Conservation (phyloP, 2,329 filamentous ascomycete species). For the Aspergillus sclerotialis region DNA sequence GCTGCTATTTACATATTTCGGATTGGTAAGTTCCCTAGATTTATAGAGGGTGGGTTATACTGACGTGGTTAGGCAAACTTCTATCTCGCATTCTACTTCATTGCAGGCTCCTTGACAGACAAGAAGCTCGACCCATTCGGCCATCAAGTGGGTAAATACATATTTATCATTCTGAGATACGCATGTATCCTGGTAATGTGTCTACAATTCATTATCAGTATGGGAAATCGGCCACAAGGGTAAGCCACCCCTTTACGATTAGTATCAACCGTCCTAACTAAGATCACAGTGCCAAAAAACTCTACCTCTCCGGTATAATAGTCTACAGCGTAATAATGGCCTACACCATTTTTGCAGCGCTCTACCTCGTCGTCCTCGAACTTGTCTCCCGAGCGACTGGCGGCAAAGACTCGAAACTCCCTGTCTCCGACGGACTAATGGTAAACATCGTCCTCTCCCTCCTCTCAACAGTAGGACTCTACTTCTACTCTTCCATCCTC, state of each 20-base stretch:
- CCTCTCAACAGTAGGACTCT: conserved; percentile 83
- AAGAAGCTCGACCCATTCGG: conserved; percentile 80
- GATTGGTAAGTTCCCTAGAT: conserved; percentile 47
- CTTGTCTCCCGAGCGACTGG: conserved; percentile 47
- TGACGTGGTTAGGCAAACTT: conserved; percentile 65
- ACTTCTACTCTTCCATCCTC: conserved; percentile 92
- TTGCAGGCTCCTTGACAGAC: conserved; percentile 83
- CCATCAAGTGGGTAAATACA: conserved; percentile 71
- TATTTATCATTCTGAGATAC: conserved; percentile 84
- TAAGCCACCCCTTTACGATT: conserved; percentile 20
- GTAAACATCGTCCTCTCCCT: conserved; percentile 89
- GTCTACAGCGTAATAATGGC: conserved; percentile 92
- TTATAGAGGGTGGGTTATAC: conserved; percentile 1
- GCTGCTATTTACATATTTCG: conserved; percentile 94
- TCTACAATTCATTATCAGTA: conserved; percentile 91
- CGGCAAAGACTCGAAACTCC: conserved; percentile 39
- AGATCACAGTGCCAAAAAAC: conserved; percentile 59
- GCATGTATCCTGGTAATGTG: conserved; percentile 79
- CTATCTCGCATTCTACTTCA: conserved; percentile 97
- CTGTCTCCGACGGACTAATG: conserved; percentile 79
- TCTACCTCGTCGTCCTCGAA: conserved; percentile 86
- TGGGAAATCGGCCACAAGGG: conserved; percentile 94
- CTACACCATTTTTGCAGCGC: conserved; percentile 82
- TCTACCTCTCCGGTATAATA: conserved; percentile 83
- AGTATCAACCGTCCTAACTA: conserved; percentile 2